These are phyloP conservation scores for Cryphonectria naterciae DNA, from an alignment of 2,329 filamentous ascomycete genomes.

Conservation along the genomic window DNA sequence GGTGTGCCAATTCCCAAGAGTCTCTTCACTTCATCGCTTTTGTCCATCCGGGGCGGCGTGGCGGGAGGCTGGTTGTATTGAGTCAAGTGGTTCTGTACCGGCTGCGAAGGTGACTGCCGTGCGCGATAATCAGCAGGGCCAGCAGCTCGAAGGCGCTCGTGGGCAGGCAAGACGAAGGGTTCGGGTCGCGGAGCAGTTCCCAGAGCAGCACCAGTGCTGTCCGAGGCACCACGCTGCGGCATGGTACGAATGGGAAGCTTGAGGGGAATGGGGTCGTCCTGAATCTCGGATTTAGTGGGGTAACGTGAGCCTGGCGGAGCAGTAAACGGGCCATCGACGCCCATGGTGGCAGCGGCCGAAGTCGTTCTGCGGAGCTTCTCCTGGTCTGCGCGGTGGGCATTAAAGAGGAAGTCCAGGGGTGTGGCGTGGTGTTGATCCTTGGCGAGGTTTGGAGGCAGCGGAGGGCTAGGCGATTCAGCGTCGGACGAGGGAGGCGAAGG, in stretches of 20 bases:
- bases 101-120: slow-evolving; percentile 13
- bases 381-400: slow-evolving; percentile 80
- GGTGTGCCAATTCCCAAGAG: slow-evolving; percentile 21
- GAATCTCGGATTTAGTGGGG: slow-evolving; percentile 33
- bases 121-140: slow-evolving; percentile 4
- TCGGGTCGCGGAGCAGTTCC: slow-evolving; percentile 11
- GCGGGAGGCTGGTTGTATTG: slow-evolving; percentile 11
- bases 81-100: not conserved
- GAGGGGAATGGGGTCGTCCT: slow-evolving; percentile 29
- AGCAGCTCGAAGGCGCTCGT: slow-evolving; percentile 12
- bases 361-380: slow-evolving; percentile 62
- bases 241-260: slow-evolving; percentile 33
- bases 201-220: slow-evolving; percentile 13
- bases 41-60: slow-evolving; percentile 21
- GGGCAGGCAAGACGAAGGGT: slow-evolving; percentile 17
- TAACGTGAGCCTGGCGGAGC: slow-evolving; percentile 47
- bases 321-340: slow-evolving; percentile 51
- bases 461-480: slow-evolving; percentile 52
- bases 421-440: slow-evolving; percentile 61
- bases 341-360: slow-evolving; percentile 48
- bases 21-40: slow-evolving; percentile 26
- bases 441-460: slow-evolving; percentile 43
- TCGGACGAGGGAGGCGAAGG: slow-evolving; percentile 58
- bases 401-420: slow-evolving; percentile 88
- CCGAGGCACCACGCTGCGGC: slow-evolving; percentile 35